Conservation (phyloP, 2,329 filamentous ascomycete genomes). For the Monilinia fructigena region DNA sequence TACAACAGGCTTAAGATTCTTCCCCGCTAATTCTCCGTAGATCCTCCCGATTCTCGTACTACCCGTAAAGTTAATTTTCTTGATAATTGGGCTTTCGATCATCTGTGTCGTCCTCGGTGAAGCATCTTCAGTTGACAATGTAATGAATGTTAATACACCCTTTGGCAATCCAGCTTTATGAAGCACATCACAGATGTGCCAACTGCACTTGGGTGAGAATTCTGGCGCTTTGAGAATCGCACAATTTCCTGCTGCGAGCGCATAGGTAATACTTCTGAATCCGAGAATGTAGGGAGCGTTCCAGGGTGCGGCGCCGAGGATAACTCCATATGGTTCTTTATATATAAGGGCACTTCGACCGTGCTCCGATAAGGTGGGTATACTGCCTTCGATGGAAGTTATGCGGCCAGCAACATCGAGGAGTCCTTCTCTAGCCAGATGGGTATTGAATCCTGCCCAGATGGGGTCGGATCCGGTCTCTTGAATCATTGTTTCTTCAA, state of each 20-base stretch:
- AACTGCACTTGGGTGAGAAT: slow-evolving; percentile 61
- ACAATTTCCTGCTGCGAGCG: slow-evolving; percentile 77
- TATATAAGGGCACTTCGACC: slow-evolving; percentile 62
- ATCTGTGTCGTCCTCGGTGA: slow-evolving; percentile 64
- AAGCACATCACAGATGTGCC: slow-evolving; percentile 61
- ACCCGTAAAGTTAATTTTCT: slow-evolving; percentile 86
- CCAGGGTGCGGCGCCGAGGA: slow-evolving; percentile 80
- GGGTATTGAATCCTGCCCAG: slow-evolving; percentile 45
- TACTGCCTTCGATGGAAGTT: slow-evolving; percentile 39
- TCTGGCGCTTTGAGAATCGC: slow-evolving; percentile 72
- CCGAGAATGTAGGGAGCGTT: slow-evolving; percentile 58
- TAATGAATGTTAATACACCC: slow-evolving; percentile 73
- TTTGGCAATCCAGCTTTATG: slow-evolving; percentile 73
- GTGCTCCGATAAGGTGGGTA: slow-evolving; percentile 44
- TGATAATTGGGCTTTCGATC: slow-evolving; percentile 65
- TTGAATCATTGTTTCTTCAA: slow-evolving; percentile 56
- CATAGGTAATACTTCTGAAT: slow-evolving; percentile 55
- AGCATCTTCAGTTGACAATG: slow-evolving; percentile 63
- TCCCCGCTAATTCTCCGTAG: slow-evolving; percentile 67
- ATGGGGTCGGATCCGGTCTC: slow-evolving; percentile 49
- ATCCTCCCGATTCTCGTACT: slow-evolving; percentile 71
- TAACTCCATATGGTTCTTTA: slow-evolving; percentile 76
- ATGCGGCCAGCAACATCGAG: slow-evolving; percentile 47
- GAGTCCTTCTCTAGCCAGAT: slow-evolving; percentile 42
- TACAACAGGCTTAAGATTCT: slow-evolving; percentile 74